These are phyloP conservation scores for Taphrina flavorubra DNA, from an alignment of 1,139 yeast species.

Conservation along the genomic window DNA sequence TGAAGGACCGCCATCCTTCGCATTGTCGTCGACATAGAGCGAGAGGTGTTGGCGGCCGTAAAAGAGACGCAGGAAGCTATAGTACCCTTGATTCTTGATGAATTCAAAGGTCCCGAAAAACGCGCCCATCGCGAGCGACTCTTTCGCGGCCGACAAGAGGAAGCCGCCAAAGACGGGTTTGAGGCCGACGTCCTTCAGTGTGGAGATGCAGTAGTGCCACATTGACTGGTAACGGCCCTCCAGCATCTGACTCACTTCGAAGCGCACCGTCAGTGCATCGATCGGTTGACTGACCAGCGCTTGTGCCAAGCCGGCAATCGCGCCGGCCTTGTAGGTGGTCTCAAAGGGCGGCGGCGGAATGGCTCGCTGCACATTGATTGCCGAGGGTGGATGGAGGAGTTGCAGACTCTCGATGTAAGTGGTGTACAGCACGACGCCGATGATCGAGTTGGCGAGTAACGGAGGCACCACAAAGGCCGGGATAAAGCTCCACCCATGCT, in stretches of 20 bases:
- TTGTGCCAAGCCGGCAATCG: slow-evolving; percentile 82
- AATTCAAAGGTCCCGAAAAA: slow-evolving; percentile 85
- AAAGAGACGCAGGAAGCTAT: slow-evolving; percentile 43
- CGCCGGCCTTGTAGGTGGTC: slow-evolving; percentile 81
- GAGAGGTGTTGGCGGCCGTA: slow-evolving; percentile 39
- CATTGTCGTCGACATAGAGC: slow-evolving; percentile 8
- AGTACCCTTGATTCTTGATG: slow-evolving; percentile 57
- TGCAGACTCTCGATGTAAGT: slow-evolving; percentile 64
- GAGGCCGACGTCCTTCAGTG: slow-evolving; percentile 74
- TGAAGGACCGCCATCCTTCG: neutral
- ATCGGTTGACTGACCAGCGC: slow-evolving; percentile 93
- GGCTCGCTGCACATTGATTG: slow-evolving; percentile 17
- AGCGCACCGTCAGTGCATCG: slow-evolving; percentile 86
- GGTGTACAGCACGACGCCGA: slow-evolving; percentile 84
- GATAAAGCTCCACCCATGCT: slow-evolving; percentile 85
- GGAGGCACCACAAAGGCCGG: slow-evolving; percentile 89
- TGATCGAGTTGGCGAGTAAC: slow-evolving; percentile 74
- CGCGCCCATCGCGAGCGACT: slow-evolving; percentile 81
- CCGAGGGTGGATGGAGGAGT: slow-evolving; percentile 43
- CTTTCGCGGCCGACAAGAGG: slow-evolving; percentile 74
- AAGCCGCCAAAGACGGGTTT: slow-evolving; percentile 91
- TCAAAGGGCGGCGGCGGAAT: slow-evolving; percentile 50
- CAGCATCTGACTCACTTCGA: slow-evolving; percentile 73
- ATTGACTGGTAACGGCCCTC: slow-evolving; percentile 68
- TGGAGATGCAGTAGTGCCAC: slow-evolving; percentile 75